Percentiles rank a stretch among this genome's conserved stretches.
phyloP scores from a whole-genome alignment of 2,329 filamentous ascomycete genomes.

The Penicillium sp. region DNA sequence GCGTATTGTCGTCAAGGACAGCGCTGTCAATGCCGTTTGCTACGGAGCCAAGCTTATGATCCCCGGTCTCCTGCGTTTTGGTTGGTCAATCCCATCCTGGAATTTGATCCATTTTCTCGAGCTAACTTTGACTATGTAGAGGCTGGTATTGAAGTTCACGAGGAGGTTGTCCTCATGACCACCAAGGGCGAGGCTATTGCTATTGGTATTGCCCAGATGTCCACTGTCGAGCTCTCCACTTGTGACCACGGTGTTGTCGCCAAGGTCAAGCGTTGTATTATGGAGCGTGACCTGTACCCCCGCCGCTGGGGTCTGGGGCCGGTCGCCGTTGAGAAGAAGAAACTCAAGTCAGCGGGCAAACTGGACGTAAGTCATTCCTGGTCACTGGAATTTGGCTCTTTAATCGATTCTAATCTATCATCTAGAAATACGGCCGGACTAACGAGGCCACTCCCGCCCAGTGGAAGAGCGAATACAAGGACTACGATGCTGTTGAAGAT shows the following conservation, averaged over 20 bases:
- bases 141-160: conserved; percentile 82
- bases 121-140: conserved; percentile 48
- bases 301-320: conserved; percentile 94
- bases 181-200: conserved; percentile 99
- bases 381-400: not conserved
- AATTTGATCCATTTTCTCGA: not conserved
- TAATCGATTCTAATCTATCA: not conserved
- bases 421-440: conserved; percentile 72
- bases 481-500: conserved; percentile 58
- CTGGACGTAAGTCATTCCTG: conserved; percentile 56
- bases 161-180: conserved; percentile 96
- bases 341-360: conserved; percentile 96
- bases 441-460: conserved; percentile 91
- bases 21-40: conserved; percentile 92
- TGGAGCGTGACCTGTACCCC: conserved; percentile 98
- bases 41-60: conserved; percentile 99
- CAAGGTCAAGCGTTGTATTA: conserved; percentile 99
- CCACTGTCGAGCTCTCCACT: conserved; percentile 89
- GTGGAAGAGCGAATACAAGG: conserved; percentile 90
- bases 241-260: conserved; percentile 97
- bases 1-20: conserved; percentile 95
- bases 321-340: conserved; percentile 95
- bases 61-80: conserved; percentile 86
- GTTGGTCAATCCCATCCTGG: conserved; percentile 47
- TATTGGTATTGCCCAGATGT: conserved; percentile 95